Percentiles rank a stretch among this genome's conserved stretches.
Conservation (phyloP, 129 eudicot species). For the Dittrichia graveolens region DNA sequence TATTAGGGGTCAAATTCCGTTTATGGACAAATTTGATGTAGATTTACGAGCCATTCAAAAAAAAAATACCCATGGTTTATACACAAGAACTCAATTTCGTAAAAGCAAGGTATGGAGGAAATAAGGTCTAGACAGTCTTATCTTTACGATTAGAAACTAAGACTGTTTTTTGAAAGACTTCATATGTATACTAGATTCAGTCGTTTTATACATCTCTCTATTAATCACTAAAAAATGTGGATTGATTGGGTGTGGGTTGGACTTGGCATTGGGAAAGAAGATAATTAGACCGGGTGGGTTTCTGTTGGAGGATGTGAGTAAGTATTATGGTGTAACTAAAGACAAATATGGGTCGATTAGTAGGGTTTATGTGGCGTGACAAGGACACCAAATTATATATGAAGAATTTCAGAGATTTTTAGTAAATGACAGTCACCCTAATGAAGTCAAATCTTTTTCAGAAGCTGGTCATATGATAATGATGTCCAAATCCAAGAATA, state of each 20-base stretch:
- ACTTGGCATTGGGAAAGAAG: conserved; percentile 49
- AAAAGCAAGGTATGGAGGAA: no score
- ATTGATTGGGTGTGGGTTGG: conserved; percentile 35
- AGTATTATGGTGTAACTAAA: conserved; percentile 38
- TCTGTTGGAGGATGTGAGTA: conserved; percentile 43
- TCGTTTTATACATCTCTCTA: background rate
- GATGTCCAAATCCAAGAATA: conserved; percentile 41
- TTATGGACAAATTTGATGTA: no score
- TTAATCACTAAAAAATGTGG: background rate
- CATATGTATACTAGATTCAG: background rate
- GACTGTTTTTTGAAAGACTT: no score
- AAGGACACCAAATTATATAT: conserved; percentile 44
- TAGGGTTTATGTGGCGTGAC: conserved; percentile 47
- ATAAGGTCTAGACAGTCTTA: no score
- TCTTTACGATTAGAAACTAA: no score
- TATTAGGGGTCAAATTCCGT: no score
- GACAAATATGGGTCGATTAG: conserved; percentile 41
- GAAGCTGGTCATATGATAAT: conserved; percentile 61
- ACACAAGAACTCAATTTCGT: no score
- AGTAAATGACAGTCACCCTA: conserved; percentile 48
- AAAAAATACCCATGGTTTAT: no score
- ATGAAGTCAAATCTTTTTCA: conserved; percentile 37
- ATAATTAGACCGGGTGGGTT: conserved; percentile 42
- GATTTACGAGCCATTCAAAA: no score
- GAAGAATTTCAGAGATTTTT: conserved; percentile 50